These are phyloP conservation scores for Backusella parvicylindrica DNA, from an alignment of 192 early-diverging fungal species.

Conservation along the genomic window DNA sequence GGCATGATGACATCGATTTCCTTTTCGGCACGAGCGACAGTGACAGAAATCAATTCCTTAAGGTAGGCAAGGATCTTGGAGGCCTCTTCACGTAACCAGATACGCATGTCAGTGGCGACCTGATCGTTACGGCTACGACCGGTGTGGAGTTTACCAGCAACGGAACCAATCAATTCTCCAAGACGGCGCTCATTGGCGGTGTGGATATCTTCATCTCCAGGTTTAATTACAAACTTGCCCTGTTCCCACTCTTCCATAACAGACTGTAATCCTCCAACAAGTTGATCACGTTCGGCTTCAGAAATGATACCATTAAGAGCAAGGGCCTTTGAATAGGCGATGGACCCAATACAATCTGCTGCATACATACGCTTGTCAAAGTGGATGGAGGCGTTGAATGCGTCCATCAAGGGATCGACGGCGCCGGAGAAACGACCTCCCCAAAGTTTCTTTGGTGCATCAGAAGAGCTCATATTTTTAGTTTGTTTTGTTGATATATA, in stretches of 20 bases:
- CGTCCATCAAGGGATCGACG: conserved; percentile 94
- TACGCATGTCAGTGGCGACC: conserved; percentile 95
- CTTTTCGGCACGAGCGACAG: conserved; percentile 74
- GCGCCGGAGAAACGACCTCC: conserved; percentile 87
- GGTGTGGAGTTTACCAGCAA: conserved; percentile 97
- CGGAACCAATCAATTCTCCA: conserved; percentile 85
- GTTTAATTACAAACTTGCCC: conserved; percentile 64
- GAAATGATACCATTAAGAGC: conserved; percentile 72
- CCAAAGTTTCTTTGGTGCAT: conserved; percentile 58
- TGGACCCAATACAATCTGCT: conserved; percentile 85
- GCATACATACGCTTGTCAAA: conserved; percentile 93
- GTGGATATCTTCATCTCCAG: conserved; percentile 97
- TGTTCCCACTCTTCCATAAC: conserved; percentile 83
- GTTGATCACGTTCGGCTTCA: conserved; percentile 60
- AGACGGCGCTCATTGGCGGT: conserved; percentile 97
- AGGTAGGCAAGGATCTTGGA: conserved; percentile 58
- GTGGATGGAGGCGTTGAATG: conserved; percentile 92
- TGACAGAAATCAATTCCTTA: conserved; percentile 72
- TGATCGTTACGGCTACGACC: conserved; percentile 96
- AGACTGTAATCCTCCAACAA: conserved; percentile 71
- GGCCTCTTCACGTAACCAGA: conserved; percentile 88
- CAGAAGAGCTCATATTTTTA: not conserved
- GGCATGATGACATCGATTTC: conserved; percentile 98
- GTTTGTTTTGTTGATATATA: not conserved
- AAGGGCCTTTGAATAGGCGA: conserved; percentile 87